These are phyloP conservation scores for Exophiala alcalophila DNA, from an alignment of 2,329 filamentous ascomycete genomes.

Conservation along the genomic window DNA sequence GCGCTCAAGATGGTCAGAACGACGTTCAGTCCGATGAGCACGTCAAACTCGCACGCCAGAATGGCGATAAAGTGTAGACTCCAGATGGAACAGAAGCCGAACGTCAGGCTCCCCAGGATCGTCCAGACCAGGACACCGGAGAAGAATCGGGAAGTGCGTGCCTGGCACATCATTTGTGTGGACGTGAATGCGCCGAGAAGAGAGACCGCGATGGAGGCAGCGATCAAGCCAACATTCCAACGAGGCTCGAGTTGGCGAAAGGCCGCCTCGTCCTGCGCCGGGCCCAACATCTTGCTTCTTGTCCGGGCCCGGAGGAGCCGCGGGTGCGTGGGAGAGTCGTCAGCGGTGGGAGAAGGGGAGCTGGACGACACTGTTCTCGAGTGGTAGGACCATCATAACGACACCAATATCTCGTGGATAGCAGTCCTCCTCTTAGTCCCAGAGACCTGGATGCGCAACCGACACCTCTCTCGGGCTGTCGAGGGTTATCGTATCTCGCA, in stretches of 20 bases:
- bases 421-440: too few relatives aligned
- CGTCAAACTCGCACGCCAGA: constrained; percentile 35
- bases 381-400: too few relatives aligned
- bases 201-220: constrained; percentile 35
- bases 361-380: too few relatives aligned
- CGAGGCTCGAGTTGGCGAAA: constrained; percentile 28
- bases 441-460: too few relatives aligned
- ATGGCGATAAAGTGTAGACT: constrained; percentile 36
- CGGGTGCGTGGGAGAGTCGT: too few relatives aligned
- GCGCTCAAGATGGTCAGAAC: constrained; percentile 32
- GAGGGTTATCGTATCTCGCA: too few relatives aligned
- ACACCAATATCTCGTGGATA: too few relatives aligned
- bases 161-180: constrained; percentile 37
- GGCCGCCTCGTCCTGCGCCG: background rate
- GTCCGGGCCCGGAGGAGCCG: too few relatives aligned
- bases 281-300: too few relatives aligned
- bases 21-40: constrained; percentile 33
- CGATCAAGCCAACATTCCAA: constrained; percentile 33
- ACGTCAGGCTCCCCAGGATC: constrained; percentile 33
- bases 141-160: constrained; percentile 32
- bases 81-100: constrained; percentile 37
- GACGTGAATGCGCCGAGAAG: constrained; percentile 36
- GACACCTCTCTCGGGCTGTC: too few relatives aligned
- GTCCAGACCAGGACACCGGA: constrained; percentile 34
- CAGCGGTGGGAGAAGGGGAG: too few relatives aligned